A percentile compares a stretch with the other conserved stretches of the same genome.
These are phyloP conservation scores for Aspergillus glaucus DNA, from an alignment of 2,329 filamentous ascomycete genomes.

Conservation along the genomic window DNA sequence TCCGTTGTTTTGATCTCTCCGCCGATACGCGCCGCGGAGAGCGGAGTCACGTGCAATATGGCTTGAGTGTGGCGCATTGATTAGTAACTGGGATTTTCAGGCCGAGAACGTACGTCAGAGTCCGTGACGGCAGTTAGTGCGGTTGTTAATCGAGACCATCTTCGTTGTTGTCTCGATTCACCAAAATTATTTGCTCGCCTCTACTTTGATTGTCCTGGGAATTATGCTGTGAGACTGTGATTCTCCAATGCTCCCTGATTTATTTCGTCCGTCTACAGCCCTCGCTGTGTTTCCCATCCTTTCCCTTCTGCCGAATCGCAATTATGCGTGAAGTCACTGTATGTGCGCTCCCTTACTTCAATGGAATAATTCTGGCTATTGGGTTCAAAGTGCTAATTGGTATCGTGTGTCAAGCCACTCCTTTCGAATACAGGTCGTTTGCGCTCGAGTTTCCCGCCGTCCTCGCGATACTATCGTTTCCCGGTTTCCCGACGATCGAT, in stretches of 20 bases:
- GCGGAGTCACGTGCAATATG: slow-evolving; percentile 11
- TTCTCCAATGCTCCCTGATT: slow-evolving; percentile 11
- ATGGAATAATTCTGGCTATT: neutral
- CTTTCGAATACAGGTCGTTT: slow-evolving; percentile 15
- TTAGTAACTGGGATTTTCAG: neutral
- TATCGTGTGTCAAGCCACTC: slow-evolving; percentile 14
- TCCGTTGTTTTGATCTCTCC: slow-evolving; percentile 15
- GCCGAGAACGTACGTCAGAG: slow-evolving; percentile 20
- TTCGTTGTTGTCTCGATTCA: neutral
- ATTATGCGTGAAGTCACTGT: slow-evolving; percentile 28
- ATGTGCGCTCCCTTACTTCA: slow-evolving; percentile 7
- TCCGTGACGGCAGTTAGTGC: neutral
- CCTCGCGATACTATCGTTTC: slow-evolving; percentile 11
- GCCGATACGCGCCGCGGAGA: slow-evolving; percentile 15
- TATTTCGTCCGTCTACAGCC: slow-evolving; percentile 8
- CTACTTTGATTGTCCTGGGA: slow-evolving; percentile 7
- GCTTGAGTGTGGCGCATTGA: slow-evolving; percentile 1
- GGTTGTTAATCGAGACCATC: neutral
- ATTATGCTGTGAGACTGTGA: slow-evolving; percentile 18
- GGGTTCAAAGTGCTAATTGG: slow-evolving; percentile 3
- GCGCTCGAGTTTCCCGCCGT: slow-evolving; percentile 12
- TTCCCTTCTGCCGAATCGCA: slow-evolving; percentile 11
- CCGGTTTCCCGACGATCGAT: slow-evolving; percentile 21
- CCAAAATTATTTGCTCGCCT: neutral
- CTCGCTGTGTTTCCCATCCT: slow-evolving; percentile 21